Evolutionary conservation across 202 grass and related monocot species (phyloP).

Genomic region (Digitaria exilis): DNA sequence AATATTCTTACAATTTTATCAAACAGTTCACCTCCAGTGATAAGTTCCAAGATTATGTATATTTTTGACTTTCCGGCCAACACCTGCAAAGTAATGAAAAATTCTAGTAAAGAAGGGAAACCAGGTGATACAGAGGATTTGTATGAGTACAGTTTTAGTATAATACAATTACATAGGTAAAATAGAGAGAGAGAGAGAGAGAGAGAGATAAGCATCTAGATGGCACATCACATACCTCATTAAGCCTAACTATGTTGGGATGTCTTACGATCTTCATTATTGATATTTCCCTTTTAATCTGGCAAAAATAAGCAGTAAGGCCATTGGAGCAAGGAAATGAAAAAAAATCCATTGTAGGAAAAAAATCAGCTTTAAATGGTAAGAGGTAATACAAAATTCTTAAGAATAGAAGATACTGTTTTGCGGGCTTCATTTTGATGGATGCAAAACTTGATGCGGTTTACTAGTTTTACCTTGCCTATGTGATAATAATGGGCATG

Average conservation of each 20-base stretch:
- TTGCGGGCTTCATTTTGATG: not conserved
- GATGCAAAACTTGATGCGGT: not conserved
- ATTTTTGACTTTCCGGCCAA: constrained; percentile 85
- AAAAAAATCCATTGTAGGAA: no score
- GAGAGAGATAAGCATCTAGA: not conserved
- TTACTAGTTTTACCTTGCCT: not conserved
- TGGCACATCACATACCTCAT: constrained; percentile 80
- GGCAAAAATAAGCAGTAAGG: constrained; percentile 30
- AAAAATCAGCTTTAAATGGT: not conserved
- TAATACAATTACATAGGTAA: not conserved
- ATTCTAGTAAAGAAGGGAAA: constrained; percentile 15
- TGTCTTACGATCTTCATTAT: constrained; percentile 99
- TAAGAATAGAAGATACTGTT: not conserved
- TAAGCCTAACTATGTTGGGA: constrained; percentile 80
- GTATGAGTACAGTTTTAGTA: not conserved
- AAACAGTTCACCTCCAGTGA: constrained; percentile 86
- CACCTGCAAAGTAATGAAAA: constrained; percentile 64
- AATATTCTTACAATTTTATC: constrained; percentile 87
- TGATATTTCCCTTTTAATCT: constrained; percentile 99
- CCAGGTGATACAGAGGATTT: not conserved
- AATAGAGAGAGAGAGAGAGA: not conserved
- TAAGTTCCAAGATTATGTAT: constrained; percentile 98
- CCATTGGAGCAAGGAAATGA: not conserved
- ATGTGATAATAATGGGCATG: not conserved
- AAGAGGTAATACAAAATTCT: not conserved